These are phyloP conservation scores for Aspergillus candidus DNA, from an alignment of 2,329 filamentous ascomycete genomes.

Conservation along the genomic window DNA sequence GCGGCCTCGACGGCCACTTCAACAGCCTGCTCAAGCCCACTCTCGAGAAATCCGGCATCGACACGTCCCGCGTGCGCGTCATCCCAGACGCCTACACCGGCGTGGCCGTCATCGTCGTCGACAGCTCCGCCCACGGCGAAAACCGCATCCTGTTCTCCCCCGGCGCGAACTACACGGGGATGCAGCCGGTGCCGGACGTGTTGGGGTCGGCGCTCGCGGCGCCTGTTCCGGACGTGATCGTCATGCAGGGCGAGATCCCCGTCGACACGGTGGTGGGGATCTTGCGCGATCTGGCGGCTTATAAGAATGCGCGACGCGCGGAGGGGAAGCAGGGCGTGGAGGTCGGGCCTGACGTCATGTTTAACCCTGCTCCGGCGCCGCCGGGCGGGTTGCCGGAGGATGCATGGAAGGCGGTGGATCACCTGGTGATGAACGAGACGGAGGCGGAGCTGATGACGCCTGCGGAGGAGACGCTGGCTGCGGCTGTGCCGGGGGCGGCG, in stretches of 20 bases:
- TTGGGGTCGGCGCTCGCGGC: conserved; percentile 29
- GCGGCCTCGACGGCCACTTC: conserved; percentile 56
- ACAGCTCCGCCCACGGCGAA: conserved; percentile 61
- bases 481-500: conserved; percentile 25
- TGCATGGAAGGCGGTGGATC: conserved; percentile 62
- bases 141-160: conserved; percentile 71
- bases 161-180: conserved; percentile 58
- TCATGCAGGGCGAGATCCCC: conserved; percentile 76
- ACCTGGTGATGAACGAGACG: conserved; percentile 85
- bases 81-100: conserved; percentile 54
- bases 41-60: conserved; percentile 57
- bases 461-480: conserved; percentile 30
- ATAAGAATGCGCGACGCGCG: conserved; percentile 41
- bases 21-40: conserved; percentile 54
- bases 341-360: conserved; percentile 56
- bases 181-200: conserved; percentile 36
- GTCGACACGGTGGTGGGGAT: conserved; percentile 59
- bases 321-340: conserved; percentile 31
- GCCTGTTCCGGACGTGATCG: conserved; percentile 55
- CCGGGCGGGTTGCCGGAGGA: conserved; percentile 62
- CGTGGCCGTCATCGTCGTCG: conserved; percentile 69
- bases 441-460: conserved; percentile 71
- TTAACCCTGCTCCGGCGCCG: conserved; percentile 85
- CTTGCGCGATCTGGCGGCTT: conserved; percentile 35
- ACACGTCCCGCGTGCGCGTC: conserved; percentile 49